These are phyloP conservation scores for Podospora pseudoanserina DNA, from an alignment of 495 filamentous ascomycete species.

Conservation along the genomic window DNA sequence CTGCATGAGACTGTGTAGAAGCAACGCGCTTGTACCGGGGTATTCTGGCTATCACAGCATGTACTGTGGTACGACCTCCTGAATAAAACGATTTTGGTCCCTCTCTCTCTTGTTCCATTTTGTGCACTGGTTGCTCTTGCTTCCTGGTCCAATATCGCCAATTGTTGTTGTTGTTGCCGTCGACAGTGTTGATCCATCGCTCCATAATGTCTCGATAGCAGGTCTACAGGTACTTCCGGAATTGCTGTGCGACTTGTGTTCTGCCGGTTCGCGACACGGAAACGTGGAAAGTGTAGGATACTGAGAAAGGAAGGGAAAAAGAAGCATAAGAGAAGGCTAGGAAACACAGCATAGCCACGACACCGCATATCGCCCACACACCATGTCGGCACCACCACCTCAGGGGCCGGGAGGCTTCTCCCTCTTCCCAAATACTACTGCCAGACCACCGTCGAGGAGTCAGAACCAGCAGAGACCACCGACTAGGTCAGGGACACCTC, in stretches of 20 bases:
- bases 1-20: slow-evolving; percentile 13
- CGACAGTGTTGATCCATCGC: background rate
- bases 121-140: slow-evolving; percentile 4
- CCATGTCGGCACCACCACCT: slow-evolving; percentile 37
- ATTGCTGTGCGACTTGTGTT: slow-evolving; percentile 1
- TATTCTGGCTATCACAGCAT: background rate
- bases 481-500: slow-evolving; percentile 38
- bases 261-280: background rate
- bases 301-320: background rate
- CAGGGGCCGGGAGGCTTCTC: slow-evolving; percentile 46
- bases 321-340: background rate
- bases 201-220: slow-evolving; percentile 3
- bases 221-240: background rate
- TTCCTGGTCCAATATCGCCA: background rate
- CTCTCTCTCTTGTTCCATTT: background rate
- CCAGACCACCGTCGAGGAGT: slow-evolving; percentile 37
- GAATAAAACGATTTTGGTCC: slow-evolving; percentile 6
- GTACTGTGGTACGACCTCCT: background rate
- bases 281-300: slow-evolving; percentile 1
- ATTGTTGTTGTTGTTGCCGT: background rate
- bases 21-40: background rate
- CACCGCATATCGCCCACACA: slow-evolving; percentile 5
- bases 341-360: background rate
- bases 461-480: slow-evolving; percentile 30
- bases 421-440: slow-evolving; percentile 44